Conservation (phyloP, 2,329 filamentous ascomycete species). For the Hypoxylon sp. region DNA sequence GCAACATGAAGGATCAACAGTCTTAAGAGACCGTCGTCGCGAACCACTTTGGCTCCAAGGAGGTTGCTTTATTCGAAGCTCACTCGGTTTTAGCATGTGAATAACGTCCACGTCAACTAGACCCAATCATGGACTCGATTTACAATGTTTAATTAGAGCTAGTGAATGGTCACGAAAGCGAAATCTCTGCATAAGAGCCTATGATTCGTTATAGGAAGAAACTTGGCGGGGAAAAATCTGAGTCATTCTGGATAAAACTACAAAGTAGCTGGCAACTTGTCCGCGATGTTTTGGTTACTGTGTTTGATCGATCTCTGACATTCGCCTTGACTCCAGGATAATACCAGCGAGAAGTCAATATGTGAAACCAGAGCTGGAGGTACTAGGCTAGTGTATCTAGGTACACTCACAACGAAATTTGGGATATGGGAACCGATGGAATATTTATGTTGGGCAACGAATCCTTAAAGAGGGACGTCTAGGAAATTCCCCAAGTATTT, state of each 20-base stretch:
- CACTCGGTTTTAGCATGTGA: not conserved
- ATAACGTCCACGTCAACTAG: not conserved
- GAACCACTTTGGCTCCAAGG: not conserved
- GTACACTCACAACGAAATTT: not conserved
- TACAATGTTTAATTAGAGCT: not conserved
- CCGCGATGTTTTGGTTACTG: not conserved
- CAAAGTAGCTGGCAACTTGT: not conserved
- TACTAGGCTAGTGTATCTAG: not conserved
- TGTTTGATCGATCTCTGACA: not conserved
- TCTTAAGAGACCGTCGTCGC: constrained; percentile 10
- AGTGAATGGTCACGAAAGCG: not conserved
- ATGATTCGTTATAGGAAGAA: not conserved
- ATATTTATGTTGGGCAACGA: not conserved
- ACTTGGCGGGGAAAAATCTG: too few species aligned
- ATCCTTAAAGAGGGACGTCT: constrained; percentile 22
- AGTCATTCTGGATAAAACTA: not conserved
- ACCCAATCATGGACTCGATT: not conserved
- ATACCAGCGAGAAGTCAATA: not conserved
- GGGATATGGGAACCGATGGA: not conserved
- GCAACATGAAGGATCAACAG: constrained; percentile 24
- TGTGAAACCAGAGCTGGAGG: not conserved
- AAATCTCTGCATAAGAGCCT: not conserved
- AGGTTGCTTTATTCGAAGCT: not conserved
- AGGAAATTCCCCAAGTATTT: constrained; percentile 50
- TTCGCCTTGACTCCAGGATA: not conserved